phyloP scores from a whole-genome alignment of 2,329 filamentous ascomycete species.

The Aureobasidium sp. region DNA sequence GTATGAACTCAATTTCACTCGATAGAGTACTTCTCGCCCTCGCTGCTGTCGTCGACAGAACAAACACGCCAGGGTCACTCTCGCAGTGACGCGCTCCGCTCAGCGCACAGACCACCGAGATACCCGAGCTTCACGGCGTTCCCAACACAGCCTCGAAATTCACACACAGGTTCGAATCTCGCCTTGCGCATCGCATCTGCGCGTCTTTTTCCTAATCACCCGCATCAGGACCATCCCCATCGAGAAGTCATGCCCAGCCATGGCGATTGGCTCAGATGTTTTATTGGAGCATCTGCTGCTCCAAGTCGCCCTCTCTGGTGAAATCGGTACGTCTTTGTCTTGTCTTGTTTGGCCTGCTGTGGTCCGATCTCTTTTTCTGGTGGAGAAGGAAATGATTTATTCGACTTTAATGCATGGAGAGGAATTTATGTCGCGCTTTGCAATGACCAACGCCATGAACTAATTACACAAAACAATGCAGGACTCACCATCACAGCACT shows the following conservation, averaged over 20 bases:
- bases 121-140: background rate
- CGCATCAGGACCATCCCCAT: background rate
- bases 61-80: background rate
- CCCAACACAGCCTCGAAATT: constrained; percentile 3
- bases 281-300: constrained; percentile 52
- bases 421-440: constrained; percentile 1
- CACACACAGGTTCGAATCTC: constrained; percentile 10
- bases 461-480: background rate
- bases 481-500: constrained; percentile 29
- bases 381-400: constrained; percentile 5
- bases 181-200: background rate
- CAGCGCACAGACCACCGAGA: background rate
- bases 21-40: background rate
- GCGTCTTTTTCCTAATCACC: constrained; percentile 2
- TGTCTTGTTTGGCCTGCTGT: background rate
- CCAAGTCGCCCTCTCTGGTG: constrained; percentile 53
- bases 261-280: constrained; percentile 48
- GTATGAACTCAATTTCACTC: background rate
- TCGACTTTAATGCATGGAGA: background rate
- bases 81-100: background rate
- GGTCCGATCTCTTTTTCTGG: constrained; percentile 3
- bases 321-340: constrained; percentile 44
- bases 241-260: constrained; percentile 21
- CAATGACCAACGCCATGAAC: background rate
- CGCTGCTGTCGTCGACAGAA: background rate